Conservation (phyloP, 805 yeast species). For the Starmerella stellata region DNA sequence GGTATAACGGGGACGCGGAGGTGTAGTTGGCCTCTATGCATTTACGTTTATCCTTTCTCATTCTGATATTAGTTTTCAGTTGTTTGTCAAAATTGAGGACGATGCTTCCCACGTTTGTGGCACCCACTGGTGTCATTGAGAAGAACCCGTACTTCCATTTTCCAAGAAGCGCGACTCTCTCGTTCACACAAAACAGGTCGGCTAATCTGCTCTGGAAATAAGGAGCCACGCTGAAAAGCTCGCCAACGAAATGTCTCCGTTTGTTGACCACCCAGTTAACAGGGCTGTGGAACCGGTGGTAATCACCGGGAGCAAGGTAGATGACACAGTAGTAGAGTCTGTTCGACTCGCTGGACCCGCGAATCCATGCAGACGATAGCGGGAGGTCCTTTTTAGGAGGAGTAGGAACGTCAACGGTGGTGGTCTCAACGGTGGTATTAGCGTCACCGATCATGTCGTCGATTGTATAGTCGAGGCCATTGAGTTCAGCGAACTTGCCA, state of each 20-base stretch:
- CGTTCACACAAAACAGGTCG: slow-evolving; percentile 78
- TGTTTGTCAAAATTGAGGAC: slow-evolving; percentile 81
- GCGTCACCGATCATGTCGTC: slow-evolving; percentile 43
- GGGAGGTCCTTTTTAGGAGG: slow-evolving; percentile 1
- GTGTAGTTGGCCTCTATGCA: slow-evolving; percentile 89
- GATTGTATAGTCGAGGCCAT: slow-evolving; percentile 53
- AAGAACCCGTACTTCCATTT: slow-evolving; percentile 95
- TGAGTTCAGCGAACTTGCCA: slow-evolving; percentile 56
- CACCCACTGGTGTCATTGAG: slow-evolving; percentile 98
- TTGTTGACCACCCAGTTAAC: slow-evolving; percentile 86
- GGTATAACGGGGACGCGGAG: slow-evolving; percentile 53
- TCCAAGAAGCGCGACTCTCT: slow-evolving; percentile 86
- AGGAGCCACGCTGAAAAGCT: slow-evolving; percentile 88
- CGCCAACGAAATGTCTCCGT: slow-evolving; percentile 92
- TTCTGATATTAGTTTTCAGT: slow-evolving; percentile 50
- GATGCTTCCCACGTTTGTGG: slow-evolving; percentile 94
- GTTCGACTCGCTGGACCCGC: slow-evolving; percentile 26
- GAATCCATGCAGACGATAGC: not conserved
- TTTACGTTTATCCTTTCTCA: slow-evolving; percentile 48
- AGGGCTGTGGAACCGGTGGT: slow-evolving; percentile 93
- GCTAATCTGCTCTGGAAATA: slow-evolving; percentile 76
- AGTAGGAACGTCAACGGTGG: slow-evolving; percentile 1
- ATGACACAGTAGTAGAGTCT: slow-evolving; percentile 74
- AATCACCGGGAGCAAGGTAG: slow-evolving; percentile 94
- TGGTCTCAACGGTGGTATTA: slow-evolving; percentile 41